Percentiles rank a stretch among this genome's conserved stretches.
phyloP scores from a whole-genome alignment of 148 eudicot species.

The Camellia sinensis region DNA sequence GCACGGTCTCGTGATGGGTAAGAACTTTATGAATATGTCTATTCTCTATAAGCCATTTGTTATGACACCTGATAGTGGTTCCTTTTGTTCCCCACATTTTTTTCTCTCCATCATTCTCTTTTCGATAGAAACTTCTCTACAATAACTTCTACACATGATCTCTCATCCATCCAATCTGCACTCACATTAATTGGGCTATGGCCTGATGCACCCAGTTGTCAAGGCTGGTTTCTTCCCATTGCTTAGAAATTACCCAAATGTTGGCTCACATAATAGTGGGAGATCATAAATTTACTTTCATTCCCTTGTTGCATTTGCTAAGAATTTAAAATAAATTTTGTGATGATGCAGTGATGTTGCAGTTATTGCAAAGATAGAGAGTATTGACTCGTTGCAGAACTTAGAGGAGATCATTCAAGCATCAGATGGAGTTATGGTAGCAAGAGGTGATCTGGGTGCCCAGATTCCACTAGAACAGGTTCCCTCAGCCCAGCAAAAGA shows the following conservation, averaged over 20 bases:
- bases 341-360: conserved; percentile 56
- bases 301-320: neutral
- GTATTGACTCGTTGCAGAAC: conserved; percentile 79
- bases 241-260: too few species aligned
- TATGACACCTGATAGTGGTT: neutral
- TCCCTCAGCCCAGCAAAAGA: conserved; percentile 77
- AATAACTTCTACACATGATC: too few species aligned
- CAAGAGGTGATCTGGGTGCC: conserved; percentile 92
- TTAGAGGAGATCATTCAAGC: conserved; percentile 76
- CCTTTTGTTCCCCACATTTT: neutral
- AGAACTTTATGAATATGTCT: neutral
- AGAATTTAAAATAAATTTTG: neutral
- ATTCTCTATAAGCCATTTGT: neutral
- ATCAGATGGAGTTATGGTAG: conserved; percentile 94
- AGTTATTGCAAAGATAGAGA: conserved; percentile 90
- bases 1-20: conserved; percentile 69
- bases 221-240: too few species aligned
- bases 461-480: conserved; percentile 94
- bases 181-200: too few species aligned
- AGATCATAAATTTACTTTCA: neutral
- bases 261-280: too few species aligned
- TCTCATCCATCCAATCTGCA: too few species aligned
- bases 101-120: neutral
- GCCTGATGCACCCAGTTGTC: too few species aligned
- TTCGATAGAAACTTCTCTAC: too few species aligned